Percentiles rank a stretch among this genome's conserved stretches.
These are phyloP conservation scores for Tilletia indica DNA, from an alignment of 1,284 basidiomycete species.

Conservation along the genomic window DNA sequence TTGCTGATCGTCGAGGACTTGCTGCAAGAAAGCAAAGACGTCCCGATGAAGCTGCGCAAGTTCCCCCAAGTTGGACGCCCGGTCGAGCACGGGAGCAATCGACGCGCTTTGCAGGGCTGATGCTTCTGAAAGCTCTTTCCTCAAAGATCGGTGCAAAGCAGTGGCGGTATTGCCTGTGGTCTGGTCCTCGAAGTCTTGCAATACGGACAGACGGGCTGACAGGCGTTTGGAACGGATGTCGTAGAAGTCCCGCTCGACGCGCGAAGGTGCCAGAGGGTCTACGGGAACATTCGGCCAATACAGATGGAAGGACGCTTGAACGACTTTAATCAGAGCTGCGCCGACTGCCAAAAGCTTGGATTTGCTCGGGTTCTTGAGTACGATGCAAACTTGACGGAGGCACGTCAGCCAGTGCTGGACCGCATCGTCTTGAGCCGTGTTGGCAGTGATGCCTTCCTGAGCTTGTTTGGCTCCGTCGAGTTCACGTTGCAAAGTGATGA, in stretches of 20 bases:
- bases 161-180: conserved; percentile 68
- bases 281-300: conserved; percentile 82
- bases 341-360: conserved; percentile 20
- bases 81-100: conserved; percentile 32
- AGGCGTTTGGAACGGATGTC: conserved; percentile 57
- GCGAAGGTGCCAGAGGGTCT: conserved; percentile 76
- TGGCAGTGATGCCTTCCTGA: not conserved
- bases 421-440: not conserved
- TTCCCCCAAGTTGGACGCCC: conserved; percentile 62
- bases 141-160: conserved; percentile 54
- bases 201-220: conserved; percentile 64
- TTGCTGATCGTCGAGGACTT: conserved; percentile 36
- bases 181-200: conserved; percentile 65
- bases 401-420: conserved; percentile 16
- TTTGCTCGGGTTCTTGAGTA: conserved; percentile 17
- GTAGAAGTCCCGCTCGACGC: conserved; percentile 63
- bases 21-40: conserved; percentile 57
- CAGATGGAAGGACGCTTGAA: conserved; percentile 65
- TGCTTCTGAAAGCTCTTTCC: conserved; percentile 25
- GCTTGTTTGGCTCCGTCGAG: not conserved
- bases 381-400: conserved; percentile 18
- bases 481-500: conserved; percentile 9
- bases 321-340: conserved; percentile 19
- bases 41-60: conserved; percentile 81
- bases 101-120: conserved; percentile 22